phyloP scores from a whole-genome alignment of 306 rosid species.

The Vachellia collinsii region DNA sequence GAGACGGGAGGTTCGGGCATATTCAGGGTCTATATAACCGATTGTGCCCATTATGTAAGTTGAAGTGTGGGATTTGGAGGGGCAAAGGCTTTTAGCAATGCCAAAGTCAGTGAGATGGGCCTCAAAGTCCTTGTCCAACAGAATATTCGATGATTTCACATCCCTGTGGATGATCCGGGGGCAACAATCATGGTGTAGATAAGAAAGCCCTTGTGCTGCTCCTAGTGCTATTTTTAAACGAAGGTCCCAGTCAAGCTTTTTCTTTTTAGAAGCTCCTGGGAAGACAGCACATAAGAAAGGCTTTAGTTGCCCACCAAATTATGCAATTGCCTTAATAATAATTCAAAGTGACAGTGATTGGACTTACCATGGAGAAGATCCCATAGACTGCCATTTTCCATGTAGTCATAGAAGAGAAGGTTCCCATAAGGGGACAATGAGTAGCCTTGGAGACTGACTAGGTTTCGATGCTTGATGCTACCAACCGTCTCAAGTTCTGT shows the following conservation, averaged over 20 bases:
- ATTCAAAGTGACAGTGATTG: background rate
- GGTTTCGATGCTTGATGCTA: conserved; percentile 86
- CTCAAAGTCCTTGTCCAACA: conserved; percentile 75
- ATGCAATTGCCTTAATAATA: background rate
- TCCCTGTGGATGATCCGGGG: conserved; percentile 90
- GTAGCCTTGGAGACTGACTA: conserved; percentile 87
- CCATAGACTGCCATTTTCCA: conserved; percentile 93
- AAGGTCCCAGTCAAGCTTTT: conserved; percentile 71
- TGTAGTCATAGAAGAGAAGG: conserved; percentile 84
- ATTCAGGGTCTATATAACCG: conserved; percentile 89
- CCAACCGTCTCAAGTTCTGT: conserved; percentile 82
- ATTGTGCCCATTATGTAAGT: conserved; percentile 85
- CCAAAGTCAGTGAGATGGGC: conserved; percentile 88
- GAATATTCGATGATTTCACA: conserved; percentile 77
- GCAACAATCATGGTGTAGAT: conserved; percentile 85
- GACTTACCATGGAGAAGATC: conserved; percentile 78
- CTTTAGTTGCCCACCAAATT: conserved; percentile 8
- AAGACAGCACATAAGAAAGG: background rate
- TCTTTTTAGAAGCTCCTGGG: conserved; percentile 66
- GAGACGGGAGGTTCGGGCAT: conserved; percentile 83
- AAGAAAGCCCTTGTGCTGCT: conserved; percentile 84
- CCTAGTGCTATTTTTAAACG: conserved; percentile 81
- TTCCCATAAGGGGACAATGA: conserved; percentile 75
- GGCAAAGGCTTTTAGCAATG: conserved; percentile 74
- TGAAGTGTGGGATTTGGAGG: conserved; percentile 71